Percentiles rank a stretch among this genome's conserved stretches.
These are phyloP conservation scores for Ormosia semicastrata DNA, from an alignment of 306 rosid species.

Conservation along the genomic window DNA sequence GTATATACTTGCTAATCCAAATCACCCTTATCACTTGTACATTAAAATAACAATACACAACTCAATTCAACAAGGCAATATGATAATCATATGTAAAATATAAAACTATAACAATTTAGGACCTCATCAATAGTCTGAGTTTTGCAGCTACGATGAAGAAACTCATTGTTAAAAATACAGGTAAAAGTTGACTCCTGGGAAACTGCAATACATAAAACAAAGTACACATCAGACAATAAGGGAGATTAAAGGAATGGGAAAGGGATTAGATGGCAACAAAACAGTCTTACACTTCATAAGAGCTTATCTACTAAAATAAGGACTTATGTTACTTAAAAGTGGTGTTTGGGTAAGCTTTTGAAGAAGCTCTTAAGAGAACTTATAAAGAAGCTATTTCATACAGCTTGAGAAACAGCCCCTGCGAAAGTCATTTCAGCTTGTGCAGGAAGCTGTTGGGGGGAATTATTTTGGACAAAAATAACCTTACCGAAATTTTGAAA, in stretches of 20 bases:
- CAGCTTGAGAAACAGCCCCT: no score
- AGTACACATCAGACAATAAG: slow-evolving; percentile 23
- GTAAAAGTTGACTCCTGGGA: slow-evolving; percentile 69
- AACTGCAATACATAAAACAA: slow-evolving; percentile 48
- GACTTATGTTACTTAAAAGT: no score
- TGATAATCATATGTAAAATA: slow-evolving; percentile 10
- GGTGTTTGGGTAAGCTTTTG: no score
- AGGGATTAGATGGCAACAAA: background rate
- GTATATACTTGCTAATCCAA: background rate
- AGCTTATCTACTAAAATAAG: no score
- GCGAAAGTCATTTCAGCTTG: no score
- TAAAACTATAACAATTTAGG: slow-evolving; percentile 13
- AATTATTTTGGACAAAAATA: no score
- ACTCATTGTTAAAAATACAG: slow-evolving; percentile 67
- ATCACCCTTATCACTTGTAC: slow-evolving; percentile 2
- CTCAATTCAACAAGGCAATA: slow-evolving; percentile 24
- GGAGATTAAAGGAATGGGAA: background rate
- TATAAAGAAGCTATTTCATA: no score
- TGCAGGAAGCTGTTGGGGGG: no score
- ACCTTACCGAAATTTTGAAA: no score
- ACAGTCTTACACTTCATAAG: background rate
- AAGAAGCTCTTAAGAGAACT: no score
- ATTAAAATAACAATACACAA: background rate
- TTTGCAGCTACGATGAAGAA: slow-evolving; percentile 77
- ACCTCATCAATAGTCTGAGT: slow-evolving; percentile 95